phyloP scores from a whole-genome alignment of 1,284 basidiomycete genomes.

The Melampsora abietis-canadensis region DNA sequence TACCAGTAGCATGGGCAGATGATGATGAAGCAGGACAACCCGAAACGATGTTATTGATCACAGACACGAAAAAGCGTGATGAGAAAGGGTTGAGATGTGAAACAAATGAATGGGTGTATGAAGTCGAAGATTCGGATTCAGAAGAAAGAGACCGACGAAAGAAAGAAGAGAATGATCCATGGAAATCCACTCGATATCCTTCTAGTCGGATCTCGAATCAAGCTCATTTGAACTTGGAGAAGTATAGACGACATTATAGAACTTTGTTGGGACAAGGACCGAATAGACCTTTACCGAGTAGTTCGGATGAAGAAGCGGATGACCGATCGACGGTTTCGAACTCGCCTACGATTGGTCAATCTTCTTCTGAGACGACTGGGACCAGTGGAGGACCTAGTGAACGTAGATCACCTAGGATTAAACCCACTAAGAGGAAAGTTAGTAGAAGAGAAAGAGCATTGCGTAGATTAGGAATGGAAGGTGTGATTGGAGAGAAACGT shows the following conservation, averaged over 20 bases:
- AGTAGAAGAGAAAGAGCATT: constrained; percentile 31
- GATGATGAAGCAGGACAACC: constrained; percentile 10
- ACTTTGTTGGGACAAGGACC: constrained; percentile 2
- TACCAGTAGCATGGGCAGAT: constrained; percentile 37
- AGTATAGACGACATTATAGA: background rate
- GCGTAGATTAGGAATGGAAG: constrained; percentile 16
- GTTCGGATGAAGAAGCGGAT: background rate
- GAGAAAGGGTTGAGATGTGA: constrained; percentile 6
- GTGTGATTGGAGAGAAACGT: too few species aligned
- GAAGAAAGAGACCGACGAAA: background rate
- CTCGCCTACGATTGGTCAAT: constrained; percentile 13
- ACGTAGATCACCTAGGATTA: background rate
- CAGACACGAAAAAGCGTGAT: background rate
- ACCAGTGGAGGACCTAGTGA: background rate
- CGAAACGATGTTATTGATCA: background rate
- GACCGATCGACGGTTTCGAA: constrained; percentile 15
- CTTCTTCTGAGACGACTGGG: background rate
- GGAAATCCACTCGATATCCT: constrained; percentile 8
- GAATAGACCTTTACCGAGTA: background rate
- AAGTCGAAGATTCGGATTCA: background rate
- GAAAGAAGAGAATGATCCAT: constrained; percentile 5
- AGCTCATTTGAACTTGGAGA: background rate
- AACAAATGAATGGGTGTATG: constrained; percentile 16
- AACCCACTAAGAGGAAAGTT: background rate
- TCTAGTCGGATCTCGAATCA: background rate